phyloP scores from a whole-genome alignment of 768 basidiomycete genomes.

The Phallus indusiatus region DNA sequence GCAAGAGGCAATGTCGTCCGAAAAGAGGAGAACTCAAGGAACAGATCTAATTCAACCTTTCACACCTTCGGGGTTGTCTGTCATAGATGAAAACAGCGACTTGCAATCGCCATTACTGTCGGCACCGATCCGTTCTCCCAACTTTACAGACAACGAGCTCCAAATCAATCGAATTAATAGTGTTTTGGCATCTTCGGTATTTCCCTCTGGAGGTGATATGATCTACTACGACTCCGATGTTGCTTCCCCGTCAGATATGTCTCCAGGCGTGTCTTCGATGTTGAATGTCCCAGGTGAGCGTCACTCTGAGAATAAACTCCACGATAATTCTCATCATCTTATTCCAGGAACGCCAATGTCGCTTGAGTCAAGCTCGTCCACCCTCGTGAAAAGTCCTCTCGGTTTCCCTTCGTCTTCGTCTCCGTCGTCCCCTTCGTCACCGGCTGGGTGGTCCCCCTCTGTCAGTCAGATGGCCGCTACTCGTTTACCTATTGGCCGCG shows the following conservation, averaged over 20 bases:
- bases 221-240: neutral
- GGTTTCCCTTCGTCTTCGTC: neutral
- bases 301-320: neutral
- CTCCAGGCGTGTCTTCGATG: neutral
- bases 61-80: neutral
- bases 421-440: neutral
- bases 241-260: neutral
- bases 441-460: neutral
- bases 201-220: constrained; percentile 3
- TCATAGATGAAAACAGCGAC: neutral
- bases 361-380: neutral
- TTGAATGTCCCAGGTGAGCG: neutral
- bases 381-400: neutral
- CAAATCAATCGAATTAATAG: neutral
- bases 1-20: neutral
- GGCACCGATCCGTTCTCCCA: neutral
- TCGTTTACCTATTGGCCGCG: constrained; percentile 3
- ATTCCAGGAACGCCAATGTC: constrained; percentile 3
- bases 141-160: neutral
- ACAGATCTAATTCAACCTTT: neutral
- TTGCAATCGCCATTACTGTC: neutral
- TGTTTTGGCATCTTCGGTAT: constrained; percentile 3
- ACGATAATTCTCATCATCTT: neutral
- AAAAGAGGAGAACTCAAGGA: neutral
- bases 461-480: neutral